phyloP scores from a whole-genome alignment of 2,329 filamentous ascomycete genomes.

The Acephala macrosclerotiorum region DNA sequence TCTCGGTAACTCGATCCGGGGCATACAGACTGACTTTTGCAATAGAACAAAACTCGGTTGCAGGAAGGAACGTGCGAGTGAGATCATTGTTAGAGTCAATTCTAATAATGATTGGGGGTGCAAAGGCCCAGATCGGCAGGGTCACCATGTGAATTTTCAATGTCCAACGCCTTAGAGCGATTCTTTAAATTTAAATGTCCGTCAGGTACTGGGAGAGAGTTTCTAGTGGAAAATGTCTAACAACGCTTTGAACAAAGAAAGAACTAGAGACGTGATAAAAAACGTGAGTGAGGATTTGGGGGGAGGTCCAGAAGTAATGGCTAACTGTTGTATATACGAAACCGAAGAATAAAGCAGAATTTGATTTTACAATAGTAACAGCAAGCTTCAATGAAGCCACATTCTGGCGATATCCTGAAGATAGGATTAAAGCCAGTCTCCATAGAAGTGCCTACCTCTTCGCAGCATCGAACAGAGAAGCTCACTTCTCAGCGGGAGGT shows the following conservation, averaged over 20 bases:
- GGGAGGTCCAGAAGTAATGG: not conserved
- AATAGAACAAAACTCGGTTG: too few species aligned
- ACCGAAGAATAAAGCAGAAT: not conserved
- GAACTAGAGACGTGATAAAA: not conserved
- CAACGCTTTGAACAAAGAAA: not conserved
- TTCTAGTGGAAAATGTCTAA: not conserved
- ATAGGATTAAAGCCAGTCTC: too few species aligned
- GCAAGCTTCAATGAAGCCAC: too few species aligned
- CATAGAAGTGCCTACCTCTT: too few species aligned
- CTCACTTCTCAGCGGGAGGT: not conserved
- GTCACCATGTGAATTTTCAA: not conserved
- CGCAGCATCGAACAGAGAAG: not conserved
- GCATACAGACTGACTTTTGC: too few species aligned
- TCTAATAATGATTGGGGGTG: not conserved
- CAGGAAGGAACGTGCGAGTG: too few species aligned
- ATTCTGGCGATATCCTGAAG: too few species aligned
- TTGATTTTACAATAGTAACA: not conserved
- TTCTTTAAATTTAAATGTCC: too few species aligned
- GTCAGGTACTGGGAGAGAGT: not conserved
- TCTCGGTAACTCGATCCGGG: too few species aligned
- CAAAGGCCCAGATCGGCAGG: not conserved
- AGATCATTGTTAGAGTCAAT: not conserved
- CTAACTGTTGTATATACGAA: not conserved
- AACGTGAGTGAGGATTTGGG: not conserved
- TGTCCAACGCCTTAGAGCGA: too few species aligned